Conservation (phyloP, 2,329 filamentous ascomycete genomes). For the Venturia carpophila region DNA sequence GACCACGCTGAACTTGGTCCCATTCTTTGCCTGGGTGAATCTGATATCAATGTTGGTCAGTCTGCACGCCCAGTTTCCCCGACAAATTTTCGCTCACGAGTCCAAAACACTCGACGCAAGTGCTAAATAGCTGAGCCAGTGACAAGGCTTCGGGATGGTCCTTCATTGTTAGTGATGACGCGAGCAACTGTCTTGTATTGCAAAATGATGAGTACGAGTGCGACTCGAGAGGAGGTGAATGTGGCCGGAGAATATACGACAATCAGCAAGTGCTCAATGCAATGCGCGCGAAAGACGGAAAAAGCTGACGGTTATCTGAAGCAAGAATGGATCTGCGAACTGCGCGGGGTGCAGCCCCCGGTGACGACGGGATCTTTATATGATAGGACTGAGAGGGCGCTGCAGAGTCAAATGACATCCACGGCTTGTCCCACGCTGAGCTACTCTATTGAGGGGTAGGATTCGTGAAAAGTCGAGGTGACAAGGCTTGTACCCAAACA, state of each 20-base stretch:
- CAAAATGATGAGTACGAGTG: background rate
- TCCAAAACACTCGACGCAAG: conserved; percentile 37
- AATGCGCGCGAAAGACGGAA: background rate
- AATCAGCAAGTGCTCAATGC: background rate
- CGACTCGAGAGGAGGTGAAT: background rate
- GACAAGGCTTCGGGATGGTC: conserved; percentile 18
- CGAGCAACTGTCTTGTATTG: background rate
- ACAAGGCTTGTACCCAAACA: background rate
- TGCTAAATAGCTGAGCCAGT: conserved; percentile 40
- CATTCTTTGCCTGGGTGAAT: conserved; percentile 37
- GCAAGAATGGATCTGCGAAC: background rate
- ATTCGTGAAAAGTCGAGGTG: background rate
- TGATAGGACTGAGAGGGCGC: background rate
- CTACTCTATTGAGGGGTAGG: background rate
- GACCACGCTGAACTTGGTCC: conserved; percentile 37
- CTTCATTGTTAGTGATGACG: background rate
- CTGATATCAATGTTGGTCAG: background rate
- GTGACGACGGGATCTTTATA: background rate
- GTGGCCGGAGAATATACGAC: background rate
- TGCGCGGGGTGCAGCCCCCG: background rate
- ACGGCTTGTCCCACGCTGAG: background rate
- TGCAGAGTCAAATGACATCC: background rate
- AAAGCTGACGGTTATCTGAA: background rate
- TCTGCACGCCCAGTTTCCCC: background rate
- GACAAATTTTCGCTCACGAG: background rate